These are phyloP conservation scores for Lathyrus aphaca DNA, from an alignment of 306 rosid species.

Conservation along the genomic window DNA sequence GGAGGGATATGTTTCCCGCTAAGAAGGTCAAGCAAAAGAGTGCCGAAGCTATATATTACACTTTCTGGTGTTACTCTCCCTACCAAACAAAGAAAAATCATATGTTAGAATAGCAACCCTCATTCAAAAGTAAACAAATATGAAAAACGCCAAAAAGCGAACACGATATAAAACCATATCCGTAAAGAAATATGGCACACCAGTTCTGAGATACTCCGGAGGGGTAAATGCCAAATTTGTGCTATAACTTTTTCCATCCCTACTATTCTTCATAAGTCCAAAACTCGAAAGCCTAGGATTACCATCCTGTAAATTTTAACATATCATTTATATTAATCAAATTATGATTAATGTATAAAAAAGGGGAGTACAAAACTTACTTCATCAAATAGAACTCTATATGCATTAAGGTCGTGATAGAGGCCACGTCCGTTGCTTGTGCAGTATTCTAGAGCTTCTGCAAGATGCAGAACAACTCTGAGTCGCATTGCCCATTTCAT, in stretches of 20 bases:
- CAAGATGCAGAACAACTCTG: slow-evolving; percentile 84
- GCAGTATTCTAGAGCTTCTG: slow-evolving; percentile 86
- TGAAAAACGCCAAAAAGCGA: too few relatives aligned
- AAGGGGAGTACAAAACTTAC: slow-evolving; percentile 41
- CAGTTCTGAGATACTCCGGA: slow-evolving; percentile 85
- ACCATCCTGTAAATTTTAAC: slow-evolving; percentile 63
- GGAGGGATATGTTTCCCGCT: slow-evolving; percentile 89
- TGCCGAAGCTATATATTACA: slow-evolving; percentile 81
- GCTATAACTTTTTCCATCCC: slow-evolving; percentile 86
- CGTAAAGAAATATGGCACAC: slow-evolving; percentile 39
- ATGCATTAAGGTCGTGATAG: slow-evolving; percentile 85
- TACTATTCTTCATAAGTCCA: slow-evolving; percentile 83
- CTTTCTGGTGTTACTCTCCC: slow-evolving; percentile 89
- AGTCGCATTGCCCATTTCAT: slow-evolving; percentile 84
- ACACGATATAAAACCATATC: not conserved
- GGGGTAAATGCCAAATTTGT: slow-evolving; percentile 89
- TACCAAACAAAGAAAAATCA: slow-evolving; percentile 36
- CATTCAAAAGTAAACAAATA: not conserved
- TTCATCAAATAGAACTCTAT: slow-evolving; percentile 80
- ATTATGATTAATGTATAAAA: slow-evolving; percentile 16
- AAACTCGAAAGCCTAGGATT: slow-evolving; percentile 82
- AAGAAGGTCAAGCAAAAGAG: slow-evolving; percentile 83
- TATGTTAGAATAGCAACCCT: slow-evolving; percentile 25
- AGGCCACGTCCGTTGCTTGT: slow-evolving; percentile 74
- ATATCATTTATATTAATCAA: slow-evolving; percentile 35